These are phyloP conservation scores for Apiospora hydei DNA, from an alignment of 2,329 filamentous ascomycete species.

Conservation along the genomic window DNA sequence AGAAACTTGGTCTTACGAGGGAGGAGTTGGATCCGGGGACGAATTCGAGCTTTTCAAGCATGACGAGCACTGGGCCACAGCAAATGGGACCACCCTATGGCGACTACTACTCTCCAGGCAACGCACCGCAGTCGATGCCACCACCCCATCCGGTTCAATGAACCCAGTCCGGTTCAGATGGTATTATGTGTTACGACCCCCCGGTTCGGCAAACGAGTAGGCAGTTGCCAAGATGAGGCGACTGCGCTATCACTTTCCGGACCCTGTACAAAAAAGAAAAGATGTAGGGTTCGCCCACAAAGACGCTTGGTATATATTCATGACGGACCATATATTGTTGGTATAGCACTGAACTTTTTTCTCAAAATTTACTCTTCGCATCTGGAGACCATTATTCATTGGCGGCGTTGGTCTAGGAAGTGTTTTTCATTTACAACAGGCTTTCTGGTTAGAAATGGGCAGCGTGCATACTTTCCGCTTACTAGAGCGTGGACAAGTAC, in stretches of 20 bases:
- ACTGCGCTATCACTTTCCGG: not conserved
- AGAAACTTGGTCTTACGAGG: conserved; percentile 52
- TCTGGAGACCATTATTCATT: conserved; percentile 6
- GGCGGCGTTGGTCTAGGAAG: conserved; percentile 7
- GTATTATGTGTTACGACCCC: conserved; percentile 10
- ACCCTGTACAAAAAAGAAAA: conserved; percentile 19
- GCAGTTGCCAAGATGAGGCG: not conserved
- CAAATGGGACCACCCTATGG: not conserved
- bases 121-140: conserved; percentile 17
- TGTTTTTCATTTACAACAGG: conserved; percentile 18
- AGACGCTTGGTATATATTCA: conserved; percentile 21
- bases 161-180: not conserved
- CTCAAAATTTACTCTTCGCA: not conserved
- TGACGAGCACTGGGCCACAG: conserved; percentile 17
- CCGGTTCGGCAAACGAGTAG: not conserved
- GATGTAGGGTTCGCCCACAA: conserved; percentile 19
- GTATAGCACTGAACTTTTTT: conserved; percentile 3
- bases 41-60: conserved; percentile 53
- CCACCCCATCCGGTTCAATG: conserved; percentile 13
- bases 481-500: conserved; percentile 16
- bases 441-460: conserved; percentile 18
- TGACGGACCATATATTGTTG: conserved; percentile 1
- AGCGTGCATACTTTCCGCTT: not conserved
- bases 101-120: conserved; percentile 21
- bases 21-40: conserved; percentile 40